Conservation (phyloP, 2,329 filamentous ascomycete genomes). For the Fonsecaea pedrosoi region DNA sequence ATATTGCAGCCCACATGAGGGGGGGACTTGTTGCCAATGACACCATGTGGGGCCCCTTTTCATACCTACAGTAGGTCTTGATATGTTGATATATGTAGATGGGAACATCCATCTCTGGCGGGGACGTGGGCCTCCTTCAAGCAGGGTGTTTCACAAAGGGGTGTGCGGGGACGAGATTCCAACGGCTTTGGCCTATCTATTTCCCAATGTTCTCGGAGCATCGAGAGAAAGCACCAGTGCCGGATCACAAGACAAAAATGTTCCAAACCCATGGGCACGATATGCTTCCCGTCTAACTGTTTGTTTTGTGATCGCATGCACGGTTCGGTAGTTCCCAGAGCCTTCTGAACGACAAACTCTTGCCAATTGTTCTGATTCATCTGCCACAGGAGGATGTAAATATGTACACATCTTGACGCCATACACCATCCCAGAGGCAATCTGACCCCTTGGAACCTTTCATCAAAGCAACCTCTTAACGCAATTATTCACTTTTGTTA, state of each 20-base stretch:
- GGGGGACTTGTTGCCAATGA: neutral
- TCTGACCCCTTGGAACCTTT: neutral
- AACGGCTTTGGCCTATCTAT: neutral
- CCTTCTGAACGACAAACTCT: neutral
- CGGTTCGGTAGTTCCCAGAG: neutral
- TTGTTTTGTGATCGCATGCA: neutral
- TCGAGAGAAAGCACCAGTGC: neutral
- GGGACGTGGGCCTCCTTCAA: neutral
- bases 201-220: neutral
- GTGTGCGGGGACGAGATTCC: neutral
- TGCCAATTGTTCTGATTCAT: neutral
- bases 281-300: neutral
- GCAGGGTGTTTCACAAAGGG: neutral
- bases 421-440: neutral
- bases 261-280: neutral
- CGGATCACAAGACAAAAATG: neutral
- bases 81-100: neutral
- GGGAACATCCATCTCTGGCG: neutral
- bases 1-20: neutral
- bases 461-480: neutral
- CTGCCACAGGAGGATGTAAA: neutral
- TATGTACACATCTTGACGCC: neutral
- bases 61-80: neutral
- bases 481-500: slow-evolving; percentile 4
- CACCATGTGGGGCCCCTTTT: slow-evolving; percentile 1